Evolutionary conservation across 805 yeast species (phyloP), one percentile per base, ranked within the genome.

Genomic region (Pichia exigua): DNA sequence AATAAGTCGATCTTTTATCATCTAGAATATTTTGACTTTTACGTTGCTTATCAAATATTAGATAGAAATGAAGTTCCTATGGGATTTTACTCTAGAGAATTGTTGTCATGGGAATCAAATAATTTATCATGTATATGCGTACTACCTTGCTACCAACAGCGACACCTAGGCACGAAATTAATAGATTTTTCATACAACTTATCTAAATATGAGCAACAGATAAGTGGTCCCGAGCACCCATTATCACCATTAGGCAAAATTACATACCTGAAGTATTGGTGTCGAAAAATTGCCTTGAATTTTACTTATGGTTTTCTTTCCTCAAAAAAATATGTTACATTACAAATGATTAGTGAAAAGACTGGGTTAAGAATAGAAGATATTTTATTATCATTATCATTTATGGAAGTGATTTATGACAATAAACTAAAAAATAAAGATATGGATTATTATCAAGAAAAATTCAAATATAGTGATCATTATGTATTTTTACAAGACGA

Each of bases 141-240:
- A 4, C 87, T 94, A 55, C 99, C 99, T 1, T 97, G 97, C 3
- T 94, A 81, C 64, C 98, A 92, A 65, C 73, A 88, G 52, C 75
- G 77, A 42, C 83, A 81, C 9, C 65, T 91, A 26, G 99, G 98
- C 0, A 81, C 88, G 6, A 71, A 88, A 12, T 65, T 94, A 41
- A 87, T 94, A 17, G 88, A 88, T 54, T 87, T 89, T 58, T 87
- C 95, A 40, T 94, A 92, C 62, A 82, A 76, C 30, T 65, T 91
- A 21, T 88, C 96, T 0, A 71, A 79, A 41, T 76, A 75, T 17
- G 87, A 86, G 43, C 81, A 79, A 30, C 59, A 72, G 21, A 66
- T 78, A 2, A 89, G 96, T 54, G 95, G 97, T 0, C 99, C 99
- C 0, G 99, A 94, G 64, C 77, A 82, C 57, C 99, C 99, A 0